A percentile compares a stretch with the other conserved stretches of the same genome.
Conservation (phyloP, 2,329 filamentous ascomycete genomes). For the Xylariaceae sp. region DNA sequence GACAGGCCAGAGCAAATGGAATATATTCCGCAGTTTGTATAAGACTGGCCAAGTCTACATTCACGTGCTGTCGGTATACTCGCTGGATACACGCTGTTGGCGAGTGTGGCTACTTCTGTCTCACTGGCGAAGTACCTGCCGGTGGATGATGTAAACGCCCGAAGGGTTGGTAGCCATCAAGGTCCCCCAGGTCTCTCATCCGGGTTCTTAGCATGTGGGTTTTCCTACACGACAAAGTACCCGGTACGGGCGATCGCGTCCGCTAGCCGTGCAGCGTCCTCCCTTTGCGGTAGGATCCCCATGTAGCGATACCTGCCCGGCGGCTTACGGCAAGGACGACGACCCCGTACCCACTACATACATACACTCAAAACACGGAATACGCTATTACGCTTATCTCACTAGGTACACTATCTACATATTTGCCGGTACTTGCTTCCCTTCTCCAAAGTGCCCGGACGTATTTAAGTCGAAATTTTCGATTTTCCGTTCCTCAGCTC, state of each 20-base stretch:
- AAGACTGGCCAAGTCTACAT: too few species aligned
- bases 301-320: background rate
- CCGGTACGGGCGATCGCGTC: background rate
- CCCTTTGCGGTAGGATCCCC: background rate
- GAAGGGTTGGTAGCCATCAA: constrained; percentile 10
- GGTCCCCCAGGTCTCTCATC: constrained; percentile 19
- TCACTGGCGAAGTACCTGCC: background rate
- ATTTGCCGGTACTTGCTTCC: background rate
- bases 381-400: too few species aligned
- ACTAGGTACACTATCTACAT: too few species aligned
- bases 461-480: background rate
- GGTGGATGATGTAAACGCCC: background rate
- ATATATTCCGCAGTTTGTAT: too few species aligned
- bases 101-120: background rate
- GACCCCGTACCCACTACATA: background rate
- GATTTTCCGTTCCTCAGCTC: background rate
- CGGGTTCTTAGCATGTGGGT: background rate
- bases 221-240: background rate
- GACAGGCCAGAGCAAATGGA: too few species aligned
- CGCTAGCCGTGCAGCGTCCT: background rate
- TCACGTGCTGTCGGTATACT: too few species aligned
- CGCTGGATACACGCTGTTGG: background rate
- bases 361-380: too few species aligned
- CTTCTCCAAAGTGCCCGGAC: background rate
- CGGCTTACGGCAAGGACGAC: background rate